A percentile compares a stretch with the other conserved stretches of the same genome.
Evolutionary conservation across 139 green algal genomes (phyloP).

Genomic region (Asterochloris sp.): DNA sequence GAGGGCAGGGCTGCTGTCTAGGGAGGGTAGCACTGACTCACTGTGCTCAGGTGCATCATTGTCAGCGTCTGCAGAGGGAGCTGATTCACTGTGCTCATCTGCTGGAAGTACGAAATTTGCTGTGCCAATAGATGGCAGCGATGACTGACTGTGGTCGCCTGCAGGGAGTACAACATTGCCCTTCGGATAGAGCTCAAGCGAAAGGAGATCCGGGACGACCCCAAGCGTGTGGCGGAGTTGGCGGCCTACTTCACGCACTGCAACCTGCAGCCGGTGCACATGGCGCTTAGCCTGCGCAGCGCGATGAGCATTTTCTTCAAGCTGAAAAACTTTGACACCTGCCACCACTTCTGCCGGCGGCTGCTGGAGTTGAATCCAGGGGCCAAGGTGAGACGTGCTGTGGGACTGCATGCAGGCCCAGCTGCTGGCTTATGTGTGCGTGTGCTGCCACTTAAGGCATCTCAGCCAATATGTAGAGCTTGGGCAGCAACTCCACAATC

Average conservation of each 20-base stretch:
- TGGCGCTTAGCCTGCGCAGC: slow-evolving; percentile 76
- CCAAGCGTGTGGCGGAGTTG: slow-evolving; percentile 81
- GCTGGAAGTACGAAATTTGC: no score
- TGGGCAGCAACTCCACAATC: not conserved
- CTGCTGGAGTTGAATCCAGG: slow-evolving; percentile 94
- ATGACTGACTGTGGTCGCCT: not conserved
- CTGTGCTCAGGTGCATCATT: no score
- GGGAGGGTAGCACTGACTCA: no score
- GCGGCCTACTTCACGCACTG: slow-evolving; percentile 99
- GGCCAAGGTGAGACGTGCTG: slow-evolving; percentile 60
- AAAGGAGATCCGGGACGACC: slow-evolving; percentile 77
- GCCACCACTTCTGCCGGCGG: slow-evolving; percentile 85
- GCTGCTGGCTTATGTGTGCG: not conserved
- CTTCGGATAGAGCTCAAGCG: slow-evolving; percentile 89
- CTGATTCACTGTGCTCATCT: no score
- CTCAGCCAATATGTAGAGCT: not conserved
- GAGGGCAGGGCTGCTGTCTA: no score
- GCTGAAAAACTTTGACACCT: slow-evolving; percentile 89
- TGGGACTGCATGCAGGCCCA: not conserved
- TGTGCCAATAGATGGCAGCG: no score
- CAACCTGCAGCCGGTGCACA: slow-evolving; percentile 79
- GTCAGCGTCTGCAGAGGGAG: no score
- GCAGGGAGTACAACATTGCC: slow-evolving; percentile 91
- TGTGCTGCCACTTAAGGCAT: not conserved
- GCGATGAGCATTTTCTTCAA: slow-evolving; percentile 98